Evolutionary conservation across 2,329 filamentous ascomycete species (phyloP).

Genomic region (Cercospora nicotianae): DNA sequence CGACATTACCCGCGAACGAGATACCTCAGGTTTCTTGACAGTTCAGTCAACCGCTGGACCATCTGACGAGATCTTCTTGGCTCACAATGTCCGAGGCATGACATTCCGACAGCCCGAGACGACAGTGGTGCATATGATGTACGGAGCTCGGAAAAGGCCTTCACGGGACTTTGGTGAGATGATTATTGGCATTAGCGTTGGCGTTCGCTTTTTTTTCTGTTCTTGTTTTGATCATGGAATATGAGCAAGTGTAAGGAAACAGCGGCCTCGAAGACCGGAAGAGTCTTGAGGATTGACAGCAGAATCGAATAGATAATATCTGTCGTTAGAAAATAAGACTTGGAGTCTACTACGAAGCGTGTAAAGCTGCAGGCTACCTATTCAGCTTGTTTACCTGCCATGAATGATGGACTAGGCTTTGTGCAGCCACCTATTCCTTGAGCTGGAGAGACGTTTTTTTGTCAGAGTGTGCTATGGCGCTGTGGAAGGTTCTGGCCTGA

Average conservation of each 20-base stretch:
- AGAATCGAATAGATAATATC: background rate
- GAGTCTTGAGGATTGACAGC: background rate
- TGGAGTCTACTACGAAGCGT: background rate
- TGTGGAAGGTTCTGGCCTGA: slow-evolving; percentile 1
- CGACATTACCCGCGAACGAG: background rate
- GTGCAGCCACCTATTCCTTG: background rate
- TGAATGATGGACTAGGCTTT: background rate
- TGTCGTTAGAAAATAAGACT: background rate
- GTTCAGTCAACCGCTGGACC: background rate
- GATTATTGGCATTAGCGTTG: background rate
- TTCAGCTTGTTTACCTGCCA: background rate
- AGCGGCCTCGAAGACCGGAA: background rate
- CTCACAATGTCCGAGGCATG: background rate
- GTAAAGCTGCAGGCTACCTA: background rate
- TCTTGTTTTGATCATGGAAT: background rate
- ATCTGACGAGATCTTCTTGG: background rate
- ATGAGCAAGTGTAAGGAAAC: background rate
- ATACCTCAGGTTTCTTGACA: background rate
- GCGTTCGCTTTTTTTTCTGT: background rate
- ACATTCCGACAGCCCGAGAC: background rate
- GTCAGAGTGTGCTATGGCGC: background rate
- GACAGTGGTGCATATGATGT: background rate
- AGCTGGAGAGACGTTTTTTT: background rate
- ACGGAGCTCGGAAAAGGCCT: background rate
- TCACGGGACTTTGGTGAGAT: background rate